Evolutionary conservation across 768 basidiomycete species (phyloP).

Genomic region (Hebeloma cylindrosporum): DNA sequence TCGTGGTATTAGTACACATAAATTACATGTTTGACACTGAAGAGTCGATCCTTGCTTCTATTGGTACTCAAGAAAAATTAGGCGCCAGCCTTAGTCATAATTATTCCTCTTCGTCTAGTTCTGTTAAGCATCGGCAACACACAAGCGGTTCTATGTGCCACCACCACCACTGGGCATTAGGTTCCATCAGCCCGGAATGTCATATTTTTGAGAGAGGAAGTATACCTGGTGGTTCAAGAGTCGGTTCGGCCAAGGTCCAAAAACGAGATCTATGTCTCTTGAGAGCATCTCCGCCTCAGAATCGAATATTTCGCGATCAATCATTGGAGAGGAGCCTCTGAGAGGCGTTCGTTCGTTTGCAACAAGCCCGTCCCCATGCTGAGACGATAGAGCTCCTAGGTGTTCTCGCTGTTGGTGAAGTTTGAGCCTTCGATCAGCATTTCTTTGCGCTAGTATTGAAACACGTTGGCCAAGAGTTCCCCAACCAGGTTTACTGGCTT

Average conservation of each 20-base stretch:
- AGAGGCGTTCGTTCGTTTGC: slow-evolving; percentile 26
- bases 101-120: slow-evolving; percentile 46
- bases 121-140: slow-evolving; percentile 61
- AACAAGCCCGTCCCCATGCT: too few relatives aligned
- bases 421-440: slow-evolving; percentile 18
- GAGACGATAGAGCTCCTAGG: too few relatives aligned
- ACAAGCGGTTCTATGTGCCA: slow-evolving; percentile 67
- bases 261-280: slow-evolving; percentile 53
- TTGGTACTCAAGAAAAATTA: not conserved
- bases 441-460: slow-evolving; percentile 33
- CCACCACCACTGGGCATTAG: slow-evolving; percentile 76
- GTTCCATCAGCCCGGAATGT: too few relatives aligned
- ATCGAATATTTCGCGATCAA: slow-evolving; percentile 15
- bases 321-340: slow-evolving; percentile 10
- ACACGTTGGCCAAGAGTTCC: slow-evolving; percentile 63
- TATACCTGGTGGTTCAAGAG: slow-evolving; percentile 70
- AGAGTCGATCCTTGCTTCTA: not conserved
- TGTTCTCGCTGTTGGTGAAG: slow-evolving; percentile 15
- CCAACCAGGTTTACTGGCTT: slow-evolving; percentile 49
- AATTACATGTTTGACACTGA: too few relatives aligned
- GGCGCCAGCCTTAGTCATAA: not conserved
- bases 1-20: too few relatives aligned
- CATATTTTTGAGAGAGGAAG: not conserved
- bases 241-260: slow-evolving; percentile 69
- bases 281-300: slow-evolving; percentile 38